Conservation (phyloP, 306 rosid genomes). For the Cucumis melo region DNA sequence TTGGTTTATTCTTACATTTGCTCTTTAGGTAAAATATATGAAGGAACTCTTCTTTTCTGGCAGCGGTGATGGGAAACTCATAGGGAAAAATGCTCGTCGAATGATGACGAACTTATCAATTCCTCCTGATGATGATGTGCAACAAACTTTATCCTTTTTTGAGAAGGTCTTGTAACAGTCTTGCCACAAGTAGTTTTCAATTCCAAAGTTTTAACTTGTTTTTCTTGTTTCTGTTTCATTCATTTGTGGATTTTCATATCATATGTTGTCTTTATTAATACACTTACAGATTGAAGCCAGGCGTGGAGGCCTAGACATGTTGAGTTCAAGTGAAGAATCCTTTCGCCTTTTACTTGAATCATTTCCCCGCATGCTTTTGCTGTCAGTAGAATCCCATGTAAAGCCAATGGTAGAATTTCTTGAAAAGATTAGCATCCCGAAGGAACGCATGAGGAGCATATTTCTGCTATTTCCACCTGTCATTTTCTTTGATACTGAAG, state of each 20-base stretch:
- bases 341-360: conserved; percentile 49
- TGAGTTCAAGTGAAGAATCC: conserved; percentile 36
- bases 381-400: conserved; percentile 42
- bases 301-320: conserved; percentile 59
- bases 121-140: conserved; percentile 68
- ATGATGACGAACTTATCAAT: conserved; percentile 61
- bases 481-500: conserved; percentile 30
- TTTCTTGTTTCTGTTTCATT: conserved; percentile 3
- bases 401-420: conserved; percentile 37
- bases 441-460: conserved; percentile 23
- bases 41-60: conserved; percentile 57
- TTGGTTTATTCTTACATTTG: conserved; percentile 22
- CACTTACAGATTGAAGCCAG: conserved; percentile 53
- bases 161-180: conserved; percentile 35
- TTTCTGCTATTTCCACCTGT: conserved; percentile 58
- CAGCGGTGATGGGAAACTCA: conserved; percentile 15
- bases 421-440: conserved; percentile 38
- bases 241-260: neutral
- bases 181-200: neutral
- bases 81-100: conserved; percentile 42
- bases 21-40: conserved; percentile 49
- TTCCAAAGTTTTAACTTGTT: neutral
- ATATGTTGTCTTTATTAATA: conserved; percentile 2
- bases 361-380: conserved; percentile 53
- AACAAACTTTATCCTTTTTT: conserved; percentile 65